These are phyloP conservation scores for Mitragyna speciosa DNA, from an alignment of 257 asterid genomes.

Conservation along the genomic window DNA sequence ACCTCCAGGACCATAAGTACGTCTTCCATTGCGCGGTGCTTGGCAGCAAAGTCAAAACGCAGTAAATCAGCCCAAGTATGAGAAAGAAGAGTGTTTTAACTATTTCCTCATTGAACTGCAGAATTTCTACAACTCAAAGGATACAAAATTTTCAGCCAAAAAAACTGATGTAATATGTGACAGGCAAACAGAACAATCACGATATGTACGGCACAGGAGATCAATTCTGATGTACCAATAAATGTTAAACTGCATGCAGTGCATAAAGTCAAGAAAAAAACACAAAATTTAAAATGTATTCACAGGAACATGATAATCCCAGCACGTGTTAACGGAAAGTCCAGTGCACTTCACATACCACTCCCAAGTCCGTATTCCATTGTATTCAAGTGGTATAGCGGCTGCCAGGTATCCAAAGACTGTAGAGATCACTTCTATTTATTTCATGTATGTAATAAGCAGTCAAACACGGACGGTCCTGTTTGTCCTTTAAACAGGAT, in stretches of 20 bases:
- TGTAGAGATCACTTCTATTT: background rate
- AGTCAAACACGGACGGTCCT: too few relatives aligned
- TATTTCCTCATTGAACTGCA: background rate
- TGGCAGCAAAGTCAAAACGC: conserved; percentile 81
- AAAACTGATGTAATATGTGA: background rate
- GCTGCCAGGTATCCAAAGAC: background rate
- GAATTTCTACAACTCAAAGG: background rate
- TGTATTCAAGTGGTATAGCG: background rate
- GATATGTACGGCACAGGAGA: background rate
- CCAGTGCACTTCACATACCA: background rate
- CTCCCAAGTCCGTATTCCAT: background rate
- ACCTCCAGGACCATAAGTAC: conserved; percentile 90
- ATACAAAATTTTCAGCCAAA: background rate
- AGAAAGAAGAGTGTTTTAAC: conserved; percentile 8
- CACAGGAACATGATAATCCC: background rate
- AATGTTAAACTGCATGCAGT: background rate
- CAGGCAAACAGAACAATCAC: background rate
- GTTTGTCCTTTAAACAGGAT: too few relatives aligned
- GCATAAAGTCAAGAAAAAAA: background rate
- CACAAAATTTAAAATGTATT: background rate
- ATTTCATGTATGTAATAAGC: too few relatives aligned
- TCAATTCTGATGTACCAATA: background rate
- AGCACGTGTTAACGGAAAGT: background rate
- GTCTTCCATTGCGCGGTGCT: conserved; percentile 91
- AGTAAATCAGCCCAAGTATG: conserved; percentile 79